Evolutionary conservation across 768 basidiomycete genomes (phyloP), one percentile per base, ranked within the genome.

Genomic region (Neoboletus subvelutipes): DNA sequence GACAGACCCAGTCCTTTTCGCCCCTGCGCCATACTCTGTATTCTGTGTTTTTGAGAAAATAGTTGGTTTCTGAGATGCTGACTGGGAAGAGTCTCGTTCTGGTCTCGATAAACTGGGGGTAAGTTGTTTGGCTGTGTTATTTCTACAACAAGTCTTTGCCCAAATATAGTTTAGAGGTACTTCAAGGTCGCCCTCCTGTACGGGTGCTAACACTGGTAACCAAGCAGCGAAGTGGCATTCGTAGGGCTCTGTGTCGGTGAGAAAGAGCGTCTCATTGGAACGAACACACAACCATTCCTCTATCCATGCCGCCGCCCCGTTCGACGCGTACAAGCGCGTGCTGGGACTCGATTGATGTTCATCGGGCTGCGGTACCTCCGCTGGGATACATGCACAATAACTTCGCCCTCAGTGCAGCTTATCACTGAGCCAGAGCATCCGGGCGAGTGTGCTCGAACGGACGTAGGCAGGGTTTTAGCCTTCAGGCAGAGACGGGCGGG

Each of bases 401-500:
- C 62, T 43, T 7, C 82, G 71, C 9, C 83, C 81, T 6, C n/a
- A n/a, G n/a, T 75, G 71, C 3, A 40, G 53, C 60, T 85, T 88
- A 42, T 74, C 76, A 1, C 82, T 79, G 33, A 83, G 70, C 41
- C 71, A 67, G 45, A 85, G 74, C 33, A 75, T 72, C 13, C 71
- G 76, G 11, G 42, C 72, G 70, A 50, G 90, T 71, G 41, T 75
- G 75, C 58, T 82, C 72, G 65, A 82, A 83, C 54, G 76, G 74
- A 80, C 74, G 67, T 88, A 90, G 40, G 82, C 40, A 88, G 74
- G 8, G 85, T 80, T 65, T 77, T 80, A 43, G 62, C n/a, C n/a
- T n/a, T n/a, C n/a, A n/a, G 70, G 37, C 89, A 88, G 7, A 92
- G 80, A 39, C 85, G 83, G 29, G 87, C 76, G 15, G 87, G 87